Base-by-base conservation (phyloP, 2,329 filamentous ascomycete genomes). In the Dryadomyces quercus-mongolicae region DNA sequence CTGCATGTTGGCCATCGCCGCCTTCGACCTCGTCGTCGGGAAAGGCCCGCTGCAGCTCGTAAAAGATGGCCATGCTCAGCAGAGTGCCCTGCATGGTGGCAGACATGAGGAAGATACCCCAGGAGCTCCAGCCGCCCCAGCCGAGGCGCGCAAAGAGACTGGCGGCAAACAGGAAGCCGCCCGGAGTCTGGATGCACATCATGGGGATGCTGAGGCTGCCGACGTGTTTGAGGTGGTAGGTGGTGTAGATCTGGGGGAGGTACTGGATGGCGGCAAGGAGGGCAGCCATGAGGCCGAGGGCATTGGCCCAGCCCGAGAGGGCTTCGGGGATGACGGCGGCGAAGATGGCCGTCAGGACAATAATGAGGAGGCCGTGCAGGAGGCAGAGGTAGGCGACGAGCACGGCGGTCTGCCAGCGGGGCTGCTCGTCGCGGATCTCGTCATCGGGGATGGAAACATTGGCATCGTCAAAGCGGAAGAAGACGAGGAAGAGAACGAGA, bases 171-270 rank as follows among this genome's bases (percentile, higher is more conserved):
- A 98, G 72, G 61, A 95, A 84, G 56, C 89, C 90, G 0, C 93
- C 93, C 0, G 93, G 93, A 0, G 92, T 96, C 68, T 98, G 93
- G 38, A 98, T 95, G 66, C 87, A 86, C 91, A 98, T 97, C 86
- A 96, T 97, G 5, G 89, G 85, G 55, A 98, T 93, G 64, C 89
- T 95, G 62, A 98, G 72, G 66, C 90, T 95, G 54, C 90, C 90
- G 2, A 95, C 86, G 62, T 91, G 85, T 65, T 92, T 86, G 55
- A 96, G 74, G 52, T 75, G 79, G 70, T 88, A 94, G 0, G 93
- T 98, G 52, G 87, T 96, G 71, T 84, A 90, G 59, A 98, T 95
- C 70, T 98, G 93, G 0, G 93, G 93, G 16, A 98, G 74, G 68
- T 97, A 98, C 70, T 98, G 93, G 21, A 97, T 78, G 0, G 81